Base-by-base conservation (phyloP, 495 filamentous ascomycete genomes). In the Hyaloscypha finlandica region DNA sequence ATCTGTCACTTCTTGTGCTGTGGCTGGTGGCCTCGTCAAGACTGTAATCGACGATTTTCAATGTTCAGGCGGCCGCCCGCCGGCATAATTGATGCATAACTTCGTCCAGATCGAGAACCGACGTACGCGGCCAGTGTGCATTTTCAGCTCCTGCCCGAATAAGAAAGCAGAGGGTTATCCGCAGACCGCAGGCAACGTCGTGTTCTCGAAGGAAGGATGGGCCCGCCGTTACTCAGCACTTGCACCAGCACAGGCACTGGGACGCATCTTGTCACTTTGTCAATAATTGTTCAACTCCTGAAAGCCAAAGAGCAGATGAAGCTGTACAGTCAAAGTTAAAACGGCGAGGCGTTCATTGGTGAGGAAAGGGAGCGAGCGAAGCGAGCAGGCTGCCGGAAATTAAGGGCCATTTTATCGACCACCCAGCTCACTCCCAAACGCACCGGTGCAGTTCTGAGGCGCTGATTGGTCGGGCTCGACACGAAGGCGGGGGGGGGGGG, bases 71-170 rank as follows among this genome's bases (percentile, higher is more conserved):
- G 6, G 51, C 6, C 51, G 42, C 16, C 8, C 53, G 20, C 53
- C 53, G 53, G 53, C 53, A 56, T 56, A 56, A 56, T 56, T 29
- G 53, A 12, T 56, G 53, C 53, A 56, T 56, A 31, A 56, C 6
- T 31, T 25, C 53, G 29, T 56, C 53, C 53, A 56, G 53, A 56
- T 56, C 30, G 30, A 56, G 53, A 8, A 56, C 53, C 53, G 22
- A 56, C 53, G 20, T 56, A 19, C 53, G 53, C 53, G 53, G 53
- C 53, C 29, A n/a, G 53, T 1, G 5, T 25, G 20, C 29, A 56
- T 56, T 30, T 30, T 29, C 53, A 56, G 53, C 20, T 48, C 53
- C 53, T 56, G 3, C 22, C 20, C 53, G 20, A 56, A 25, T 8
- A 29, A 56, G 22, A 9, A 31, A 29, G 53, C n/a, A 56, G 20